Conservation (phyloP, 257 asterid genomes). For the Pogostemon cablin region DNA sequence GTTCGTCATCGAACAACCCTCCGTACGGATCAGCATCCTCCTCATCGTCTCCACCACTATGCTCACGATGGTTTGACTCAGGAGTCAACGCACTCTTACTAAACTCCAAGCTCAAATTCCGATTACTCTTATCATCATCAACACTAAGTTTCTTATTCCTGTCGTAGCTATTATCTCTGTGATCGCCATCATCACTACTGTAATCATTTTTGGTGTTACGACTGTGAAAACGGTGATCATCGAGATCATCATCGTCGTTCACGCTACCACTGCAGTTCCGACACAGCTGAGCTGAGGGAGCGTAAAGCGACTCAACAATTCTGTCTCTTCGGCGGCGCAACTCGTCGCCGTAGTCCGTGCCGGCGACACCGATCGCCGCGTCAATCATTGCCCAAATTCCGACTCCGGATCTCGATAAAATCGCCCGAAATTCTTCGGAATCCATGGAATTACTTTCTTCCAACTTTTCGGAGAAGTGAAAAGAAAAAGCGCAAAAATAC, state of each 20-base stretch:
- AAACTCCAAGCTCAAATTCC: constrained; percentile 32
- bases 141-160: constrained; percentile 24
- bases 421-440: constrained; percentile 64
- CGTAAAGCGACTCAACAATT: constrained; percentile 71
- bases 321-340: constrained; percentile 74
- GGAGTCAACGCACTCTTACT: constrained; percentile 76
- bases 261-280: constrained; percentile 52
- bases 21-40: constrained; percentile 60
- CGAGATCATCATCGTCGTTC: constrained; percentile 31
- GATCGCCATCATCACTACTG: constrained; percentile 32
- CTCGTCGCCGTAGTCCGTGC: constrained; percentile 65
- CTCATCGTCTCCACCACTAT: constrained; percentile 47
- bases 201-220: constrained; percentile 19
- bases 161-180: constrained; percentile 20
- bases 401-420: constrained; percentile 65
- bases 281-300: constrained; percentile 49
- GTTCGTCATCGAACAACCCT: constrained; percentile 72
- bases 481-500: neutral
- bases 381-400: constrained; percentile 83
- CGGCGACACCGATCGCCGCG: constrained; percentile 79
- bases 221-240: constrained; percentile 37
- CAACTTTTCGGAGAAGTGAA: neutral
- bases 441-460: constrained; percentile 50
- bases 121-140: constrained; percentile 30
- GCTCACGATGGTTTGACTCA: constrained; percentile 55